These are phyloP conservation scores for Globisporangium abappressorium DNA, from an alignment of 352 stramenopile genomes.

Conservation along the genomic window DNA sequence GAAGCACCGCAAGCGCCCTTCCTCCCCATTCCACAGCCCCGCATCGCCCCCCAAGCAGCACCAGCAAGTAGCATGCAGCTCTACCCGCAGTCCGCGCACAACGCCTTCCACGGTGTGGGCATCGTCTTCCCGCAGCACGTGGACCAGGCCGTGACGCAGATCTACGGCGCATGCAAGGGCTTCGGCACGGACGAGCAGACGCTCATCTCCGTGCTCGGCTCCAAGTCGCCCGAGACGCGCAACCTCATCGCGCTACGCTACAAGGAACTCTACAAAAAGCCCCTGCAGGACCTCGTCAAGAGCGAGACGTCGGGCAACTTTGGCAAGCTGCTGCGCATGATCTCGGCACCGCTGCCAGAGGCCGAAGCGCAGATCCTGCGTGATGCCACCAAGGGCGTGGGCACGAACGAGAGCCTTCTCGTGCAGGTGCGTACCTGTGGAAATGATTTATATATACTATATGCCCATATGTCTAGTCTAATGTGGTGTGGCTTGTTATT, in stretches of 20 bases:
- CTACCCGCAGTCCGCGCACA: conserved; percentile 57
- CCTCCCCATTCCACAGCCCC: neutral
- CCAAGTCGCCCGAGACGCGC: conserved; percentile 64
- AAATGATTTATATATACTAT: too few species aligned
- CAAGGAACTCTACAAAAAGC: conserved; percentile 59
- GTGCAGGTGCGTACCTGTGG: conserved; percentile 25
- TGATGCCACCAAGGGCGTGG: conserved; percentile 67
- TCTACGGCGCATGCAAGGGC: conserved; percentile 60
- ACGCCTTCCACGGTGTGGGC: conserved; percentile 46
- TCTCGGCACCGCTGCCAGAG: conserved; percentile 67
- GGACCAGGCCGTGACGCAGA: conserved; percentile 66
- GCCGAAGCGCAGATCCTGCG: conserved; percentile 39
- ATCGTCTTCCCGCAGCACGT: conserved; percentile 48
- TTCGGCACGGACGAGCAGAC: conserved; percentile 74
- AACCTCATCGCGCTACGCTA: conserved; percentile 71
- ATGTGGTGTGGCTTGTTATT: neutral
- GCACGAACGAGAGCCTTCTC: conserved; percentile 68
- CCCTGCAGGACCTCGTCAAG: conserved; percentile 53
- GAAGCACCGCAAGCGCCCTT: neutral
- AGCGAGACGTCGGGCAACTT: conserved; percentile 79
- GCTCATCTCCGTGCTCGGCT: conserved; percentile 63
- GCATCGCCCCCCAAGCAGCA: neutral
- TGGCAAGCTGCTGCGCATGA: conserved; percentile 62
- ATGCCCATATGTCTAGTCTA: neutral
- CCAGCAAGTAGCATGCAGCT: conserved; percentile 32